phyloP scores from a whole-genome alignment of 441 rosid genomes.

The Pelargonium citronellum region DNA sequence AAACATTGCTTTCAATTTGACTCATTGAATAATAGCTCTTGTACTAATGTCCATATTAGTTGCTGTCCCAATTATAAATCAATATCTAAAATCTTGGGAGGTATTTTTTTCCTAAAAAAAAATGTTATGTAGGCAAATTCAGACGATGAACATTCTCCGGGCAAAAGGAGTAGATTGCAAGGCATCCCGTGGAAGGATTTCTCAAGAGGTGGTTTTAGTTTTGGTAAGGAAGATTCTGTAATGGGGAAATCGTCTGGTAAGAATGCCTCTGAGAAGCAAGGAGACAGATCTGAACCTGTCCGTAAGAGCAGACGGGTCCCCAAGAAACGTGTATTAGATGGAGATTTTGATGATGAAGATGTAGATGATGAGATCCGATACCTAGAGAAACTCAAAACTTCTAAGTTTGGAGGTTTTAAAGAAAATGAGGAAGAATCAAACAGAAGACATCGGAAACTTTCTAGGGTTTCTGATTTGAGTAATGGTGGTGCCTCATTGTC shows the following conservation, averaged over 20 bases:
- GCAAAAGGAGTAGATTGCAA: slow-evolving; percentile 55
- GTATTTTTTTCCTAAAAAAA: slow-evolving; percentile 18
- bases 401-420: slow-evolving; percentile 36
- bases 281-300: slow-evolving; percentile 35
- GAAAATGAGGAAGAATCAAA: slow-evolving; percentile 51
- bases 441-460: slow-evolving; percentile 50
- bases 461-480: slow-evolving; percentile 44
- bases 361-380: slow-evolving; percentile 78
- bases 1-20: too few relatives aligned
- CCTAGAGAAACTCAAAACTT: slow-evolving; percentile 59
- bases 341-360: slow-evolving; percentile 52
- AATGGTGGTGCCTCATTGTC: slow-evolving; percentile 30
- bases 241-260: neutral
- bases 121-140: slow-evolving; percentile 45
- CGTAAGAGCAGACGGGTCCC: slow-evolving; percentile 79
- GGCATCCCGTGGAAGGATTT: slow-evolving; percentile 78
- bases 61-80: slow-evolving; percentile 11
- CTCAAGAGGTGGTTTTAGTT: slow-evolving; percentile 37
- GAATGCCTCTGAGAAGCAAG: slow-evolving; percentile 4
- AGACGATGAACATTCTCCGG: slow-evolving; percentile 38
- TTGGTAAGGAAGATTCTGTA: neutral
- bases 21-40: slow-evolving; percentile 22
- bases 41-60: slow-evolving; percentile 25
- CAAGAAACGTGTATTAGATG: slow-evolving; percentile 57
- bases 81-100: slow-evolving; percentile 15